A percentile compares a stretch with the other conserved stretches of the same genome.
Evolutionary conservation across 257 asterid species (phyloP).

Genomic region (Solanum medicagineum): DNA sequence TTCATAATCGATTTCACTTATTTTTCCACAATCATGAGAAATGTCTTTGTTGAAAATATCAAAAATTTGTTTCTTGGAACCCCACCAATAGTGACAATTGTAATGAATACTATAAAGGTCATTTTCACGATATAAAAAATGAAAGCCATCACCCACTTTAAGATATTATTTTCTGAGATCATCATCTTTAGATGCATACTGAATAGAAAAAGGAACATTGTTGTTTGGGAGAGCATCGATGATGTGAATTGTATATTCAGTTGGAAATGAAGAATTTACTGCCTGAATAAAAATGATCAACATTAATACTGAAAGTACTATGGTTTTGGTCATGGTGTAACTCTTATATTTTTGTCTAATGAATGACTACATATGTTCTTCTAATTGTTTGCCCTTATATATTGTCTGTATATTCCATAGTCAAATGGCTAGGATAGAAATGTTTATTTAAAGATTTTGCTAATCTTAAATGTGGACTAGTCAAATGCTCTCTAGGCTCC

Average conservation of each 20-base stretch:
- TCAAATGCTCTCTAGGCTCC: too few relatives aligned
- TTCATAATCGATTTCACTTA: not conserved
- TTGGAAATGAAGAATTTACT: not conserved
- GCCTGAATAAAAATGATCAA: not conserved
- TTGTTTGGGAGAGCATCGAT: not conserved
- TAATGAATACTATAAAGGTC: not conserved
- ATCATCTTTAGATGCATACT: not conserved
- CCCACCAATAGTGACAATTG: not conserved
- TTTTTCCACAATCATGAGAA: not conserved
- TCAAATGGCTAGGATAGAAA: not conserved
- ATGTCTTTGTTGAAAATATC: not conserved
- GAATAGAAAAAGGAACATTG: not conserved
- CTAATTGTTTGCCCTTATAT: not conserved
- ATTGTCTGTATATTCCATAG: not conserved
- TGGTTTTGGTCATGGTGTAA: not conserved
- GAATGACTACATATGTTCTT: not conserved
- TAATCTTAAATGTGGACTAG: not conserved
- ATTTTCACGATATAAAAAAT: not conserved
- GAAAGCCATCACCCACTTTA: not conserved
- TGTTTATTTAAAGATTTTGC: not conserved
- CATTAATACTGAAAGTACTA: not conserved
- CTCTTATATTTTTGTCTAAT: not conserved
- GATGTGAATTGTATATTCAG: not conserved
- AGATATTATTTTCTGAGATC: rapidly evolving
- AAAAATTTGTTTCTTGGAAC: not conserved